Evolutionary conservation across 2,329 filamentous ascomycete species (phyloP), one percentile per base, ranked within the genome.

Genomic region (Talaromyces funiculosus): DNA sequence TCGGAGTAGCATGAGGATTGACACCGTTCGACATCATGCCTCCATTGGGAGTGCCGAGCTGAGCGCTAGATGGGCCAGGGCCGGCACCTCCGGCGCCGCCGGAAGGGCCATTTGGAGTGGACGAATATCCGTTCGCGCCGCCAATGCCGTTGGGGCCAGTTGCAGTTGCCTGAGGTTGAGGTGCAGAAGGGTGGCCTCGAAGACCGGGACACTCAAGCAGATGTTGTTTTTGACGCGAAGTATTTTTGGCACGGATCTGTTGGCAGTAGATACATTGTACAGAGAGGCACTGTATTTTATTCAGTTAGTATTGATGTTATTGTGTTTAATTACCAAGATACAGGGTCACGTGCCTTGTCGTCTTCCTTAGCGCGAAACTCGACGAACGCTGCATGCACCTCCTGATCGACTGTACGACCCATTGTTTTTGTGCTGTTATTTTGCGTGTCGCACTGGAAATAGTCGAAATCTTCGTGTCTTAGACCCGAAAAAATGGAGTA

Each of bases 241-340:
- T 81, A 66, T 81, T 81, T 73, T 81, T 81, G 68, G 79, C 79
- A 63, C 79, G 76, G 61, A 80, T 80, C 69, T 80, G 78, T 67
- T 81, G 78, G 64, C 79, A 81, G 67, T 81, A 81, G 71, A 81
- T 80, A 69, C 79, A 81, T 72, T 81, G 79, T 22, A 80, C 79
- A 47, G 78, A 81, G 63, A 81, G 77, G 70, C 79, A 81, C 75
- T 81, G 67, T 47, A 33, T 33, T 33, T 45, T 14, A 20, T 33
- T 33, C 42, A 51, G 45, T 51, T 70, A 75, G 74, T 73, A 71
- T 72, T 66, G 67, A 43, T 61, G 63, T 59, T 71, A 18, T 37
- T 20, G 18, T 53, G 29, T 37, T 29, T 72, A 73, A 73, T 75
- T 75, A 75, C 61, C 37, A 59, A 31, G 57, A 62, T 77, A 76